Evolutionary conservation across 208 protist species (phyloP).

Genomic region (Hexamita inflata): DNA sequence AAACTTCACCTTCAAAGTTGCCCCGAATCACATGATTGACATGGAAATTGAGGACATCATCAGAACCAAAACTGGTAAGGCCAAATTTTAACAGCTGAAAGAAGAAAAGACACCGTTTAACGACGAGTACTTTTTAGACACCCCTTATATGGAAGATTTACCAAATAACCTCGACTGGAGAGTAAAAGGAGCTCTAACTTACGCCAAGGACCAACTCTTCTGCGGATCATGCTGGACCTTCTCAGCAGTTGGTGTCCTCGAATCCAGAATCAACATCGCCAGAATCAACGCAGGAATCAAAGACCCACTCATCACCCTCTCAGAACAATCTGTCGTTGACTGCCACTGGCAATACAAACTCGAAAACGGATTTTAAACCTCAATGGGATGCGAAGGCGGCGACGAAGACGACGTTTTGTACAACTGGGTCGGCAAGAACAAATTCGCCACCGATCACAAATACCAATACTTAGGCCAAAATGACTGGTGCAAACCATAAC

Average conservation of each 20-base stretch:
- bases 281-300: background rate
- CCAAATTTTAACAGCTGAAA: background rate
- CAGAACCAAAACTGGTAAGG: background rate
- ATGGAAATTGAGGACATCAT: background rate
- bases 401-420: background rate
- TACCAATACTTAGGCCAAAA: background rate
- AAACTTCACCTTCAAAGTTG: background rate
- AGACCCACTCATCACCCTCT: background rate
- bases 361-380: background rate
- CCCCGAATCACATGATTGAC: background rate
- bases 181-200: slow-evolving; percentile 5
- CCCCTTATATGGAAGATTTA: background rate
- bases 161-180: slow-evolving; percentile 3
- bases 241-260: slow-evolving; percentile 22
- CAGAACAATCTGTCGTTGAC: background rate
- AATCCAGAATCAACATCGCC: background rate
- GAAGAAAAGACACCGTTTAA: background rate
- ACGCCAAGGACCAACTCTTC: slow-evolving; percentile 30
- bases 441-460: background rate
- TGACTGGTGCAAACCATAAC: background rate
- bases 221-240: slow-evolving; percentile 39
- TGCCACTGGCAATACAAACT: background rate
- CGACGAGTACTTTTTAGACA: background rate
- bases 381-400: background rate
- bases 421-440: background rate